Percentiles rank a stretch among this genome's conserved stretches.
phyloP scores from a whole-genome alignment of 108 stramenopile species.

The Nitzschia sp. region DNA sequence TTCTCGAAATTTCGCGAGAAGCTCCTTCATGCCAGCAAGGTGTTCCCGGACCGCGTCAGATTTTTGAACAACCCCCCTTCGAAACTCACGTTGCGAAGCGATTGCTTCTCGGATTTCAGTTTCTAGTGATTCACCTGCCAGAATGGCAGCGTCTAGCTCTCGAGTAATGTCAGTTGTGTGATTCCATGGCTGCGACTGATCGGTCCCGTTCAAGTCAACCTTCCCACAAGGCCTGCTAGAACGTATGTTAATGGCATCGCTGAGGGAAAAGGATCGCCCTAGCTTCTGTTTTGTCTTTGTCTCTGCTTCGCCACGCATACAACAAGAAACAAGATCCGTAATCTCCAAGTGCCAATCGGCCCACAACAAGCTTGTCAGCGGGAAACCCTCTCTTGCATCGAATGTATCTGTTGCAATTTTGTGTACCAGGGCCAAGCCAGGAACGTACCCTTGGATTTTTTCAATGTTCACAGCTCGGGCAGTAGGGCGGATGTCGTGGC shows the following conservation, averaged over 20 bases:
- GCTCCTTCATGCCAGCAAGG: conserved; percentile 37
- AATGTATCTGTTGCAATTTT: conserved; percentile 9
- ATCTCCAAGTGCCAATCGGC: conserved; percentile 35
- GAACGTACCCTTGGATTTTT: conserved; percentile 18
- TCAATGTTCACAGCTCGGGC: conserved; percentile 18
- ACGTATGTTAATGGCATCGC: conserved; percentile 4
- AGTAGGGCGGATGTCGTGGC: conserved; percentile 20
- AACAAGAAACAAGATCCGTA: conserved; percentile 19
- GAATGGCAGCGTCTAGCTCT: conserved; percentile 33
- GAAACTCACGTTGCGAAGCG: conserved; percentile 37
- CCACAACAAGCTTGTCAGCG: conserved; percentile 27
- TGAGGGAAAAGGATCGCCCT: neutral
- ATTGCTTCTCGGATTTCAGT: conserved; percentile 27
- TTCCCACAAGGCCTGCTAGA: neutral
- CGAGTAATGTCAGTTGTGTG: conserved; percentile 8
- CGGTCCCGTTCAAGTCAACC: neutral
- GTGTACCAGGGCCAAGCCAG: conserved; percentile 11
- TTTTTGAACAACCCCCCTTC: conserved; percentile 32
- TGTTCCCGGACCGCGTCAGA: conserved; percentile 42
- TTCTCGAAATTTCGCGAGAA: conserved; percentile 40
- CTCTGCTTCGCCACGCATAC: neutral
- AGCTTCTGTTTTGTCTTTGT: neutral
- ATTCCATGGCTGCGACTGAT: neutral
- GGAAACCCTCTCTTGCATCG: conserved; percentile 29
- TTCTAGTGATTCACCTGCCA: conserved; percentile 47